Evolutionary conservation across 768 basidiomycete species (phyloP), one percentile per base, ranked within the genome.

Genomic region (Suillus cothurnatus): DNA sequence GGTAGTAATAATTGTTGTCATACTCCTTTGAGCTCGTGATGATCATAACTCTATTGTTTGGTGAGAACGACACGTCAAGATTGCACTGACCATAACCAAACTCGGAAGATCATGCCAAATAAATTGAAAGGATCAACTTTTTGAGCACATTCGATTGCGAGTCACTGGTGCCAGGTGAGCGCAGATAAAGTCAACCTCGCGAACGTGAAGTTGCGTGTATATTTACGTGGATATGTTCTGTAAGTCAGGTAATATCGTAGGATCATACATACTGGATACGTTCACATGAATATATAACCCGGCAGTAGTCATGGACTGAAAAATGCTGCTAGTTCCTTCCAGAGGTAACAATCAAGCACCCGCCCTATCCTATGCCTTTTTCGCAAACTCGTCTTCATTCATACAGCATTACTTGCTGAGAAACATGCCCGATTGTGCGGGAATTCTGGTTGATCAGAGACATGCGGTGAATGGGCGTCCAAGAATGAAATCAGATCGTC

Each of bases 401-500:
- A 58, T 21, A 58, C 57, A 28, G 57, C 57, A 39, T 58, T 58
- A 5, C 17, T 55, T 55, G 53, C 53, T 14, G 53, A 55, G 32
- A 55, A 55, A 12, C 32, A 58, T 3, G 57, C 38, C 5, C 57
- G 57, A 39, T 58, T 58, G 7, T 38, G 36, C 15, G 36, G 6
- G 38, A 39, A 58, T 12, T 58, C 57, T 3, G 17, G 57, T 28
- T 58, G 57, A 26, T 39, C 57, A 15, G 56, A 4, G 34, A 57
- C 56, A 39, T 39, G 57, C 3, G 57, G 57, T 58, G 57, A 58
- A 12, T 58, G 38, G 3, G 26, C 9, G 23, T 58, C 57, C 57
- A 58, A 21, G 23, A 58, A 58, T 26, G 57, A 58, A 28, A 58
- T 1, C 26, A 69, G 26, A 31, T 69, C 69, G 9, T 67, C 55